Evolutionary conservation across 129 eudicot species (phyloP).

Genomic region (Erigeron canadensis): DNA sequence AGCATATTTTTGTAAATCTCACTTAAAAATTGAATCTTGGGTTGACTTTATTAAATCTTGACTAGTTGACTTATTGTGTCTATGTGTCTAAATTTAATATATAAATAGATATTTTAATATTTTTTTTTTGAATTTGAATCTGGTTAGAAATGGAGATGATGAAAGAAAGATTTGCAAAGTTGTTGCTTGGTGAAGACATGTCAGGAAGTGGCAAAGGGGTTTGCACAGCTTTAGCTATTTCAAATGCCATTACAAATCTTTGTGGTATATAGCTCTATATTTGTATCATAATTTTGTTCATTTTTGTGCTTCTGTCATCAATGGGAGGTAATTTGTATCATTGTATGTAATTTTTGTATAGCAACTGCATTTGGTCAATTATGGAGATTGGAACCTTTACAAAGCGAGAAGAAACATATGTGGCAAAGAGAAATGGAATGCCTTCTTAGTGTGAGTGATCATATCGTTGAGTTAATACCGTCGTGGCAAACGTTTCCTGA

Average conservation of each 20-base stretch:
- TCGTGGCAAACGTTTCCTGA: slow-evolving; percentile 91
- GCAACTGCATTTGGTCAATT: slow-evolving; percentile 88
- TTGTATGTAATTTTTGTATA: slow-evolving; percentile 21
- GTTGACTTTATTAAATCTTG: not conserved
- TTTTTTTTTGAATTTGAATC: slow-evolving; percentile 2
- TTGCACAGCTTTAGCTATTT: slow-evolving; percentile 80
- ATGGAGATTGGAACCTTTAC: slow-evolving; percentile 91
- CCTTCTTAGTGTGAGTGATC: slow-evolving; percentile 82
- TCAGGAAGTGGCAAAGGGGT: slow-evolving; percentile 98
- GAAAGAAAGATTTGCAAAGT: slow-evolving; percentile 88
- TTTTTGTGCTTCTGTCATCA: slow-evolving; percentile 8
- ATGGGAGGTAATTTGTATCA: not conserved
- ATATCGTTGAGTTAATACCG: slow-evolving; percentile 81
- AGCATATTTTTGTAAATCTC: not conserved
- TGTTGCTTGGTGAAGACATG: slow-evolving; percentile 93
- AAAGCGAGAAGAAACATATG: slow-evolving; percentile 74
- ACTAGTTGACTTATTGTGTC: not conserved
- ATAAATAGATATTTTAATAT: too few relatives aligned
- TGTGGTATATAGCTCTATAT: slow-evolving; percentile 45
- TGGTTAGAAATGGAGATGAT: slow-evolving; percentile 71
- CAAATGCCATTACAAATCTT: slow-evolving; percentile 87
- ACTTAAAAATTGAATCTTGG: not conserved
- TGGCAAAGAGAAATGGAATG: slow-evolving; percentile 96
- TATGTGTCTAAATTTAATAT: not conserved
- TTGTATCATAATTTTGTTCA: not conserved